These are phyloP conservation scores for Colletotrichum sp. DNA, from an alignment of 2,329 filamentous ascomycete species.

Conservation along the genomic window DNA sequence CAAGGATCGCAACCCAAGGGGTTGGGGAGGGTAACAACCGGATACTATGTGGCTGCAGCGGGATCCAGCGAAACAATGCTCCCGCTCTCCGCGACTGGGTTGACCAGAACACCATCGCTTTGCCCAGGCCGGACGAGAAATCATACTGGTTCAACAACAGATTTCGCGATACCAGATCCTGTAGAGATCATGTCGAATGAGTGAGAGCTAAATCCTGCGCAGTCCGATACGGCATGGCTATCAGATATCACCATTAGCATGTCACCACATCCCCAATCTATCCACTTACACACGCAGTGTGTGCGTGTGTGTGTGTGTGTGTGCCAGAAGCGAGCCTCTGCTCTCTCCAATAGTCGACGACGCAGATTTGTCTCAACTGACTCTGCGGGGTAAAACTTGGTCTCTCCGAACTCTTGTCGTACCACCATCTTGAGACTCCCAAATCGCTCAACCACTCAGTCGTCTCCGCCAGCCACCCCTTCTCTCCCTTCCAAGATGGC, in stretches of 20 bases:
- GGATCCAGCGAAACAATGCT: not conserved
- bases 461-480: not conserved
- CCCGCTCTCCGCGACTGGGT: not conserved
- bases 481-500: not conserved
- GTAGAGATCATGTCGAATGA: not conserved
- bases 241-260: slow-evolving; percentile 4
- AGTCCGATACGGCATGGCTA: slow-evolving; percentile 3
- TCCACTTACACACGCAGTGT: not conserved
- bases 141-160: not conserved
- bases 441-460: not conserved
- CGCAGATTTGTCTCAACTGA: slow-evolving; percentile 8
- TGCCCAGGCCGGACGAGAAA: not conserved
- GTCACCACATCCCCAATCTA: not conserved
- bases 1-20: not conserved
- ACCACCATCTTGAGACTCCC: not conserved
- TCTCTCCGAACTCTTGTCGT: not conserved
- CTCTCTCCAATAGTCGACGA: not conserved
- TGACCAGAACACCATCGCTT: not conserved
- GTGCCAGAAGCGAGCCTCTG: not conserved
- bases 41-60: not conserved
- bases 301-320: too few relatives aligned
- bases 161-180: not conserved
- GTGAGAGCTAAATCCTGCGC: not conserved
- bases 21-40: not conserved
- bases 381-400: slow-evolving; percentile 17